These are phyloP conservation scores for Cyberlindnera meyerae DNA, from an alignment of 805 yeast species.

Conservation along the genomic window DNA sequence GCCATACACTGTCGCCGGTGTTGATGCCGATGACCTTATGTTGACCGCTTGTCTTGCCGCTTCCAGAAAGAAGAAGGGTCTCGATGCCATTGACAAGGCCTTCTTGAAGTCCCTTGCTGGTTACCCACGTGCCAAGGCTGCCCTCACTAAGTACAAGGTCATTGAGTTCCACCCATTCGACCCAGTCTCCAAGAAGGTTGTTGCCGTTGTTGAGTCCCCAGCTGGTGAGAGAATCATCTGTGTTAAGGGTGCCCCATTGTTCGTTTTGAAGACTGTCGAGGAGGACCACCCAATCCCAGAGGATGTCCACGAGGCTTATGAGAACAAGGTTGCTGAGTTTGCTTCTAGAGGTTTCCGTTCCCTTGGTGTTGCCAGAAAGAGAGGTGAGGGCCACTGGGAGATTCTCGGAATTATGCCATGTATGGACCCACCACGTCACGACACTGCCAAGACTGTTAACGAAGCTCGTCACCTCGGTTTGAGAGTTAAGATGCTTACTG, in stretches of 20 bases:
- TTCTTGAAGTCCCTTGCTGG: constrained; percentile 83
- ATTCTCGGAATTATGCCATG: constrained; percentile 97
- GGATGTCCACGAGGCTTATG: constrained; percentile 89
- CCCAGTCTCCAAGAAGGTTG: constrained; percentile 95
- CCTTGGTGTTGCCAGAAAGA: constrained; percentile 97
- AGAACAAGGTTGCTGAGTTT: constrained; percentile 95
- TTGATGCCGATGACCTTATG: constrained; percentile 92
- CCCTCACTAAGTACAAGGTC: constrained; percentile 90
- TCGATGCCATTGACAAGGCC: constrained; percentile 96
- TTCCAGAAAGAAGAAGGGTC: constrained; percentile 96
- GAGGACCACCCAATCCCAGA: constrained; percentile 96
- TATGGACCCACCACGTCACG: constrained; percentile 99
- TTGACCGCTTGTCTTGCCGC: constrained; percentile 97
- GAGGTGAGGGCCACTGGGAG: constrained; percentile 98
- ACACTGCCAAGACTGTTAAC: constrained; percentile 88
- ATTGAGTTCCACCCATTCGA: constrained; percentile 95
- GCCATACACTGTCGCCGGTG: constrained; percentile 98
- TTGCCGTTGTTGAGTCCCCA: constrained; percentile 93
- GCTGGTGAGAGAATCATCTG: constrained; percentile 92
- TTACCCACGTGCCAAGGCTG: constrained; percentile 91
- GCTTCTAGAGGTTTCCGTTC: constrained; percentile 99
- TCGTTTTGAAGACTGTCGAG: constrained; percentile 93
- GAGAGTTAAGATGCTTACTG: constrained; percentile 96
- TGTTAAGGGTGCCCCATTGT: constrained; percentile 98
- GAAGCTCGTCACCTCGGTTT: constrained; percentile 91